Conservation (phyloP, 2,329 filamentous ascomycete genomes). For the Diaporthe citri region DNA sequence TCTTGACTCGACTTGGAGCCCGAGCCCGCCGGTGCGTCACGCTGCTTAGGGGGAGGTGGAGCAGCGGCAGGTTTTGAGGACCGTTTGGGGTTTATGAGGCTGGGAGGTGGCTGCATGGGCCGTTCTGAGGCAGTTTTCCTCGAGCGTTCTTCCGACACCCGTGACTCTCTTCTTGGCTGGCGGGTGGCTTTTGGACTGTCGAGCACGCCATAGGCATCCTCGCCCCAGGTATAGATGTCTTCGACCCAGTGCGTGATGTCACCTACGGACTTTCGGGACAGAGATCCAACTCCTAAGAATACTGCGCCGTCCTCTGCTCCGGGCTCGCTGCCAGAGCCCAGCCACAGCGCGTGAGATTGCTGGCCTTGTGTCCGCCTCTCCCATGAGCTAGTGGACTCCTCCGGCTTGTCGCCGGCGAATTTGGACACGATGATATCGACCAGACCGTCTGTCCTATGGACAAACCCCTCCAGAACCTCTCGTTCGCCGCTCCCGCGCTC, state of each 20-base stretch:
- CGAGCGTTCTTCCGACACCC: constrained; percentile 46
- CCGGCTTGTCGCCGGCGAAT: constrained; percentile 71
- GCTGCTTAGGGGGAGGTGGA: not conserved
- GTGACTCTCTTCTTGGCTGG: constrained; percentile 55
- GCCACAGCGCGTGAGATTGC: constrained; percentile 66
- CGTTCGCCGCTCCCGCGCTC: constrained; percentile 93
- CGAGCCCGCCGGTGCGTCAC: constrained; percentile 10
- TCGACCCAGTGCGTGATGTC: constrained; percentile 89
- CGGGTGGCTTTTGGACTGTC: constrained; percentile 81
- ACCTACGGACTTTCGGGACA: constrained; percentile 78
- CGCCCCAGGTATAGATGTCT: constrained; percentile 86
- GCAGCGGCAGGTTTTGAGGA: constrained; percentile 4
- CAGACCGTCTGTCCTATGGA: constrained; percentile 82
- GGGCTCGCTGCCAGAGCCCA: constrained; percentile 78
- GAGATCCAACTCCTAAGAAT: constrained; percentile 82
- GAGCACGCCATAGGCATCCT: constrained; percentile 85
- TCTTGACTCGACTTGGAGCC: not conserved
- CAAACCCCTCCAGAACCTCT: constrained; percentile 92
- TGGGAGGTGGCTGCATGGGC: constrained; percentile 37
- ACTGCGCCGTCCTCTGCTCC: constrained; percentile 84
- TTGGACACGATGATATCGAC: constrained; percentile 89
- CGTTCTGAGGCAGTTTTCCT: constrained; percentile 20
- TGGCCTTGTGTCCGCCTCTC: constrained; percentile 44
- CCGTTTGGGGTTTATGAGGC: constrained; percentile 36
- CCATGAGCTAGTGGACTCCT: constrained; percentile 44